Percentiles rank a stretch among this genome's conserved stretches.
Conservation (phyloP, 257 asterid species). For the Nicotiana attenuata region DNA sequence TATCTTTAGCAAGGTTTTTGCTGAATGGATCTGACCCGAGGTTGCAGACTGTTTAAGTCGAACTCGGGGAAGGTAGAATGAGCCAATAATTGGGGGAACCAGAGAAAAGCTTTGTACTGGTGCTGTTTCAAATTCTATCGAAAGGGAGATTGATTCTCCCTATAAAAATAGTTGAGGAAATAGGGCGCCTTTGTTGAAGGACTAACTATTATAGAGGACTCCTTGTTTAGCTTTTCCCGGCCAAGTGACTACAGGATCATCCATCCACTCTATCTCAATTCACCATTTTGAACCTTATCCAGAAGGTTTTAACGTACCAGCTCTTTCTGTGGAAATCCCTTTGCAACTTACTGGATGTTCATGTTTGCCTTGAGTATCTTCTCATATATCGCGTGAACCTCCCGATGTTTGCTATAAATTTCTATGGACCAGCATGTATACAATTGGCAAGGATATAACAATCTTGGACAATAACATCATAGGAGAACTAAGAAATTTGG, state of each 20-base stretch:
- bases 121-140: neutral
- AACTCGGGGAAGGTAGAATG: neutral
- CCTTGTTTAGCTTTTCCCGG: neutral
- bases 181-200: neutral
- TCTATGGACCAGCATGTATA: neutral
- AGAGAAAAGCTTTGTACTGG: neutral
- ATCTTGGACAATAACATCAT: neutral
- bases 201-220: neutral
- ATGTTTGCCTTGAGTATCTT: neutral
- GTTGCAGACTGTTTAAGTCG: neutral
- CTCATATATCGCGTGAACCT: neutral
- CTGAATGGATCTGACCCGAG: neutral
- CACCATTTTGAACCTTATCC: constrained; percentile 12
- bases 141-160: neutral
- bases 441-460: neutral
- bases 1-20: neutral
- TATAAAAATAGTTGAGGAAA: neutral
- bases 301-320: constrained; percentile 13
- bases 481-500: neutral
- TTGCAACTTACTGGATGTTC: neutral
- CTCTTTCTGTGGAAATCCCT: neutral
- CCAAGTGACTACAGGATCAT: neutral
- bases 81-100: neutral
- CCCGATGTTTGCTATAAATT: neutral
- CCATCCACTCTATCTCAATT: neutral